Evolutionary conservation across 2,329 filamentous ascomycete genomes (phyloP).

Genomic region (Paracoccidioides brasiliensis): DNA sequence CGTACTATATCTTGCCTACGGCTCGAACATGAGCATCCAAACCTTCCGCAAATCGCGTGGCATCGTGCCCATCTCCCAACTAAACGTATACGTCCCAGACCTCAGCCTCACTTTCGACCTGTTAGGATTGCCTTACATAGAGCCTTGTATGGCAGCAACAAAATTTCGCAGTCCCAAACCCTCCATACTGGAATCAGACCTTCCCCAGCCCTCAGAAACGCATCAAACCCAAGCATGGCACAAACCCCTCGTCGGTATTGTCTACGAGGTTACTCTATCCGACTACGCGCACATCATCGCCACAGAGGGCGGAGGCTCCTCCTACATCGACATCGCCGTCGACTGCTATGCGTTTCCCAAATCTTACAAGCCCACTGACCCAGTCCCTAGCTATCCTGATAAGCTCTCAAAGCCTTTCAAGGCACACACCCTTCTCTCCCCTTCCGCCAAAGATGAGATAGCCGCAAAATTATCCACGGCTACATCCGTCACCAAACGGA

Average conservation of each 20-base stretch:
- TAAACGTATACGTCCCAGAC: conserved; percentile 70
- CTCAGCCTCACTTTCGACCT: conserved; percentile 74
- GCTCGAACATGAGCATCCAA: conserved; percentile 70
- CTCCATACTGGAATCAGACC: conserved; percentile 10
- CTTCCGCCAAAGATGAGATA: conserved; percentile 23
- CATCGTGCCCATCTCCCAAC: conserved; percentile 65
- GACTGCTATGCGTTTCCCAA: conserved; percentile 59
- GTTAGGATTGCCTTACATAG: conserved; percentile 68
- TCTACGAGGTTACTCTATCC: conserved; percentile 76
- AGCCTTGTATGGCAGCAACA: conserved; percentile 87
- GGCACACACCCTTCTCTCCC: conserved; percentile 73
- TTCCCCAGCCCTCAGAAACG: neutral
- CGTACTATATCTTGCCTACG: conserved; percentile 75
- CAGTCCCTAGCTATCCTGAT: conserved; percentile 51
- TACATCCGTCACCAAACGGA: conserved; percentile 1
- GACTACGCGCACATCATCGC: conserved; percentile 81
- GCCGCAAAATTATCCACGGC: conserved; percentile 8
- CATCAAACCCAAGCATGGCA: conserved; percentile 43
- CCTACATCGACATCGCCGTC: conserved; percentile 74
- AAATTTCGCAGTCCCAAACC: conserved; percentile 39
- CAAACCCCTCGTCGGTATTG: conserved; percentile 78
- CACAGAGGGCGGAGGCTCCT: conserved; percentile 74
- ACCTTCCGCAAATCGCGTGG: conserved; percentile 68
- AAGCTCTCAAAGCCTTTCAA: conserved; percentile 50
- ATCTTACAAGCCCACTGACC: conserved; percentile 32